A percentile compares a stretch with the other conserved stretches of the same genome.
Evolutionary conservation across 345 rosid species (phyloP).

Genomic region (Geranium brycei): DNA sequence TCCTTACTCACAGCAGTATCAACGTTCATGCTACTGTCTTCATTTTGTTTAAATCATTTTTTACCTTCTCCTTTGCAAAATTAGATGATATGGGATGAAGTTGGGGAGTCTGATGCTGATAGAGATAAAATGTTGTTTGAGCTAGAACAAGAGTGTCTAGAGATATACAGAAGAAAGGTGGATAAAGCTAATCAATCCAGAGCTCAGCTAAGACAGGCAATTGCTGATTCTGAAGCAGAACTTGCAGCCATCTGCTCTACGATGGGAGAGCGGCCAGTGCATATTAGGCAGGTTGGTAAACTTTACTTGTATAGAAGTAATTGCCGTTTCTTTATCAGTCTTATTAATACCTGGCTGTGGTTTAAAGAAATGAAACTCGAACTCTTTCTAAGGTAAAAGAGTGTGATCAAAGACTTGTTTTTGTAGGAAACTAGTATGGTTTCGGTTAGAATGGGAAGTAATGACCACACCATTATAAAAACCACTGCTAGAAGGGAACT

Average conservation of each 20-base stretch:
- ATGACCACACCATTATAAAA: too few relatives aligned
- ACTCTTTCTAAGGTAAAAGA: too few relatives aligned
- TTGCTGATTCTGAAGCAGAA: slow-evolving; percentile 85
- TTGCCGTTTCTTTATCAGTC: background rate
- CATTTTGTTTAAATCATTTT: too few relatives aligned
- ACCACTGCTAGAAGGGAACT: too few relatives aligned
- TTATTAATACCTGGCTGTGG: too few relatives aligned
- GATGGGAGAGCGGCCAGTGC: slow-evolving; percentile 84
- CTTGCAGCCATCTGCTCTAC: slow-evolving; percentile 79
- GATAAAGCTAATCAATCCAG: slow-evolving; percentile 71
- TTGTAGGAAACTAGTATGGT: too few relatives aligned
- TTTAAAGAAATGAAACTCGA: too few relatives aligned
- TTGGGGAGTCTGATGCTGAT: slow-evolving; percentile 71
- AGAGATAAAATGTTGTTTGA: slow-evolving; percentile 81
- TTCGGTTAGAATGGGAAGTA: too few relatives aligned
- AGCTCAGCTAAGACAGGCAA: slow-evolving; percentile 71
- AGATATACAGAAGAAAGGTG: slow-evolving; percentile 88
- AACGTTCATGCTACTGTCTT: too few relatives aligned
- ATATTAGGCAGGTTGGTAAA: slow-evolving; percentile 59
- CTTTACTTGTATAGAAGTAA: background rate
- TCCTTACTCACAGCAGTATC: too few relatives aligned
- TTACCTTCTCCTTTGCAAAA: too few relatives aligned
- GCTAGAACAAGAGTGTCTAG: slow-evolving; percentile 85
- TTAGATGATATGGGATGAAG: slow-evolving; percentile 95
- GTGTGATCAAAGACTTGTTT: too few relatives aligned